Evolutionary conservation across 371 early-diverging fungal genomes (phyloP), one percentile per base, ranked within the genome.

Genomic region (Catenaria anguillulae): DNA sequence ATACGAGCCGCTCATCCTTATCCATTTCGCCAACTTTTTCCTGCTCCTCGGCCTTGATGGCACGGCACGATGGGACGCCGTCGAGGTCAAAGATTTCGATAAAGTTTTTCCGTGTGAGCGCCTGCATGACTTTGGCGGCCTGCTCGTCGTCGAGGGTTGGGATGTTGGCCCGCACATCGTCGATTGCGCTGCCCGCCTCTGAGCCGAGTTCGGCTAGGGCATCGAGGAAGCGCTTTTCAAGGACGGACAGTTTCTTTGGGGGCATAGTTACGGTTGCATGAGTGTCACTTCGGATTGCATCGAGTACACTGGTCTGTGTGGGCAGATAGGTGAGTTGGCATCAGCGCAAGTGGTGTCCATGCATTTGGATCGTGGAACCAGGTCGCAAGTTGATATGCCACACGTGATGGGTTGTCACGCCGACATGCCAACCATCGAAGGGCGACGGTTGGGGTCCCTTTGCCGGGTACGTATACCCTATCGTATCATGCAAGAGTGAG

Each of bases 1-100:
- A 93, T 0, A 93, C 84, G 17, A 77, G 68, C 26, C 60, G 58
- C 66, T 77, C 78, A 37, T 73, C 56, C 29, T 63, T 61, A n/a
- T 60, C 67, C 70, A 78, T 35, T 29, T 58, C 33, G 52, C 19
- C 36, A 24, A 63, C 19, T 10, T 70, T 75, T 60, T 72, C 70
- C 23, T 69, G 63, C 55, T 80, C 81, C 45, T 73, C 70, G 19
- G 60, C 65, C 60, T 69, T 71, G 33, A 76, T 76, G 80, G 29
- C 29, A 50, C 33, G 40, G 71, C 62, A 23, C 69, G 48, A n/a
- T 64, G 40, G 10, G 40, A 5, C 64, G 45, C 55, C 63, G 24
- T 75, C 67, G 35, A 64, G 60, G 45, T 69, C 74, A 60, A 73
- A 62, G 4, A 79, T 63, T 60, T 75, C 77, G 4, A 77, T 67